phyloP scores from a whole-genome alignment of 139 green algal genomes.

The Coccomyxa sp. region DNA sequence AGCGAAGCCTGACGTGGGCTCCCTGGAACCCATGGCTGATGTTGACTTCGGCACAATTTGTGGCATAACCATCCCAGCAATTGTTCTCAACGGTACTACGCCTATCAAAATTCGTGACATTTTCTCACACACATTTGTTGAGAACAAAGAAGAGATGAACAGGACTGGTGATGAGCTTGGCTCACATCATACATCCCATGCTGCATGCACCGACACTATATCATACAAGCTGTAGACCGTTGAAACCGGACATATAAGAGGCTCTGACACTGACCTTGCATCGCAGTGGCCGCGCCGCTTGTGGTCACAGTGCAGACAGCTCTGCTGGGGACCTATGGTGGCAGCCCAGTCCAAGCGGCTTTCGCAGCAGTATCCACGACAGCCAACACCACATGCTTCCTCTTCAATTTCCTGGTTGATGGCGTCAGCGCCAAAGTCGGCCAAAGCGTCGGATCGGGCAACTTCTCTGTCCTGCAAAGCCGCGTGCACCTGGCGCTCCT shows the following conservation, averaged over 20 bases:
- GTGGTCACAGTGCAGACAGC: constrained; percentile 50
- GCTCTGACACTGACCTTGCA: not conserved
- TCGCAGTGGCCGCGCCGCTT: constrained; percentile 42
- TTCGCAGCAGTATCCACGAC: constrained; percentile 38
- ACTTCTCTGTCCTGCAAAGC: not conserved
- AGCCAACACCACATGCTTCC: constrained; percentile 31
- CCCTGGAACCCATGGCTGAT: not conserved
- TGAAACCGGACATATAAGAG: no score
- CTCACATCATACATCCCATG: not conserved
- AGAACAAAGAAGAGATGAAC: no score
- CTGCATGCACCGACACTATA: not conserved
- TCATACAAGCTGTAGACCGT: no score
- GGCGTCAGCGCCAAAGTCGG: constrained; percentile 55
- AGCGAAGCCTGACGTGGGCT: no score
- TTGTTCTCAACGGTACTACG: not conserved
- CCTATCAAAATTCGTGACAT: no score
- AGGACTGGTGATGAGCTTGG: no score
- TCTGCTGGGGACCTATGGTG: constrained; percentile 38
- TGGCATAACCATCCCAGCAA: not conserved
- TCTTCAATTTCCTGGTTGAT: constrained; percentile 66
- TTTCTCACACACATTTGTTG: no score
- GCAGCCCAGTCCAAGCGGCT: constrained; percentile 22
- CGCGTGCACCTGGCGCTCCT: not conserved
- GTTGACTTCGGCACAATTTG: not conserved
- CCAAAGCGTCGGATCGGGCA: not conserved